Conservation (phyloP, 768 basidiomycete species). For the Sarcomyxa edulis region DNA sequence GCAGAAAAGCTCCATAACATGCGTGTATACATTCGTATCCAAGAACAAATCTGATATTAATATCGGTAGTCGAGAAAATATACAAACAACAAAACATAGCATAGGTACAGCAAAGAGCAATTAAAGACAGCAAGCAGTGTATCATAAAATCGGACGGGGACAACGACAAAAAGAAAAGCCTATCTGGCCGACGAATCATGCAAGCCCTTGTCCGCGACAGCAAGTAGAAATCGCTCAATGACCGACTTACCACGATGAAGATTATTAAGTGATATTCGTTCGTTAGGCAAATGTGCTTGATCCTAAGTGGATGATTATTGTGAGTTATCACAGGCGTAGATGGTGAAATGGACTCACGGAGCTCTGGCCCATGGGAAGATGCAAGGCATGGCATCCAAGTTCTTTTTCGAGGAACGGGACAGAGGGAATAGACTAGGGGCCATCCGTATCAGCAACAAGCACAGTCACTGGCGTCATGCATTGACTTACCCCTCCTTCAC, state of each 20-base stretch:
- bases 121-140: too few species aligned
- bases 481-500: conserved; percentile 83
- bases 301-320: conserved; percentile 62
- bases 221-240: conserved; percentile 65
- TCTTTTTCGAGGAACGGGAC: conserved; percentile 91
- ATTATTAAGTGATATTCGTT: conserved; percentile 83
- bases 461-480: not conserved
- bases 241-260: conserved; percentile 74
- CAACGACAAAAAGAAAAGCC: too few species aligned
- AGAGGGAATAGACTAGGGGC: conserved; percentile 82
- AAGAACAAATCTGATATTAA: not conserved
- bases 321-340: too few species aligned
- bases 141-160: too few species aligned
- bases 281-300: conserved; percentile 91
- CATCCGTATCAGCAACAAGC: conserved; percentile 6
- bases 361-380: conserved; percentile 93
- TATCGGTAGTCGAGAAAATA: too few species aligned
- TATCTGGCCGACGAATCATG: conserved; percentile 2
- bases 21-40: not conserved
- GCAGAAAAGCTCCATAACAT: not conserved
- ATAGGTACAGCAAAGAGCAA: conserved; percentile 1
- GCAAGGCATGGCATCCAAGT: conserved; percentile 84
- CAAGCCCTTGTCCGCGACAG: conserved; percentile 33
- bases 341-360: conserved; percentile 46
- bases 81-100: not conserved